A percentile compares a stretch with the other conserved stretches of the same genome.
Conservation (phyloP, 1,284 basidiomycete species). For the Crepidotus sp. region DNA sequence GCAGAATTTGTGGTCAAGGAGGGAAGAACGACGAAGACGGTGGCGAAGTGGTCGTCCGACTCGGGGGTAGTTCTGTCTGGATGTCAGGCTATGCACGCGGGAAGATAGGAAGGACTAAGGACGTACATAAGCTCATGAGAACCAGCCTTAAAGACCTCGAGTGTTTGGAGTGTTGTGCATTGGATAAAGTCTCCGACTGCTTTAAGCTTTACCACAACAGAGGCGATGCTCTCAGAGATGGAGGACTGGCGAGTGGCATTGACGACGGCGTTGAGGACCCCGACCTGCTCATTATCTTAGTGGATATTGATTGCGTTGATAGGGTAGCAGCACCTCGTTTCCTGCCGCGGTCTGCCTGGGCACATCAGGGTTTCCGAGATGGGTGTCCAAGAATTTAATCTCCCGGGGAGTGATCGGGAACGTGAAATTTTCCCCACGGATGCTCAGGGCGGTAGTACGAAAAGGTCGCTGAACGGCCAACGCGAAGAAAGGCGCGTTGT, state of each 20-base stretch:
- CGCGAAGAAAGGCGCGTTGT: conserved; percentile 4
- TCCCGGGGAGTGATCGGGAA: conserved; percentile 2
- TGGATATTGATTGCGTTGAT: neutral
- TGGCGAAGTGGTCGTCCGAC: neutral
- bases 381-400: neutral
- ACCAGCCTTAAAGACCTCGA: neutral
- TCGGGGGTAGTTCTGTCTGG: neutral
- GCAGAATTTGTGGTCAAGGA: neutral
- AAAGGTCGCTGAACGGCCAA: neutral
- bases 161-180: neutral
- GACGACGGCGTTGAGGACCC: neutral
- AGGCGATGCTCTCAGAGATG: neutral
- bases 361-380: neutral
- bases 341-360: neutral
- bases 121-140: neutral
- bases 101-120: neutral
- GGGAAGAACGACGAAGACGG: conserved; percentile 1
- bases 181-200: neutral
- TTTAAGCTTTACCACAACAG: neutral
- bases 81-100: neutral
- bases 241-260: neutral
- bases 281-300: neutral
- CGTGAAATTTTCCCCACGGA: conserved; percentile 1
- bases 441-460: neutral
- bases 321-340: neutral